These are phyloP conservation scores for Dacryopinax primogenitus DNA, from an alignment of 768 basidiomycete genomes.

Conservation along the genomic window DNA sequence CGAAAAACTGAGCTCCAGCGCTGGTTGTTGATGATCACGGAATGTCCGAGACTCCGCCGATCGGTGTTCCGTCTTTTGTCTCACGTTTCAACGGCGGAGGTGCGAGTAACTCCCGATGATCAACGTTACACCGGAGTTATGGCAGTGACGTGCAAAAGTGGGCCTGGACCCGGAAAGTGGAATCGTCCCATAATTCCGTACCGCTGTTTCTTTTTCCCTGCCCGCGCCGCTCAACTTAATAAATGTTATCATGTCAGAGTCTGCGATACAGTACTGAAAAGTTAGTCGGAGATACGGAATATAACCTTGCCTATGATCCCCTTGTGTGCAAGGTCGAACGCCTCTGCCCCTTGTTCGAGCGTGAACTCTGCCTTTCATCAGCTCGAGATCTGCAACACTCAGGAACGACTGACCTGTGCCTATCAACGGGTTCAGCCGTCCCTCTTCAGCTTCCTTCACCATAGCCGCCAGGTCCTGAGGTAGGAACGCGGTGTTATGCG, in stretches of 20 bases:
- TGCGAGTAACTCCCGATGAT: too few relatives aligned
- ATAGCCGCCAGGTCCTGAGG: background rate
- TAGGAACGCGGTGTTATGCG: background rate
- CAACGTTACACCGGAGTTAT: too few relatives aligned
- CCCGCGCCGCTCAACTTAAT: background rate
- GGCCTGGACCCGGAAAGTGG: too few relatives aligned
- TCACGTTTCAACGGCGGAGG: too few relatives aligned
- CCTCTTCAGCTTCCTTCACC: background rate
- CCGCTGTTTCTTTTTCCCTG: background rate
- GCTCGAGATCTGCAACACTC: background rate
- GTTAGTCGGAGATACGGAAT: background rate
- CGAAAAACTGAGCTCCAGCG: too few relatives aligned
- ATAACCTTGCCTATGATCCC: constrained; percentile 1
- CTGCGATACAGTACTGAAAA: too few relatives aligned
- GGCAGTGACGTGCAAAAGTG: too few relatives aligned
- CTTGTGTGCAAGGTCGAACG: background rate
- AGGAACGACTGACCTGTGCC: background rate
- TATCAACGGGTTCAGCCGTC: background rate
- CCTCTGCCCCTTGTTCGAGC: background rate
- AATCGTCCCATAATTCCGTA: too few relatives aligned
- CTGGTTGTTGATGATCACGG: too few relatives aligned
- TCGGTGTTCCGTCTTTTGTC: too few relatives aligned
- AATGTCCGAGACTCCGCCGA: too few relatives aligned
- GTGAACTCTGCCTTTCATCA: background rate
- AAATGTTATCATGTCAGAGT: too few relatives aligned